Percentiles rank a stretch among this genome's conserved stretches.
Conservation (phyloP, 2,329 filamentous ascomycete species). For the Botrytis byssoidea region DNA sequence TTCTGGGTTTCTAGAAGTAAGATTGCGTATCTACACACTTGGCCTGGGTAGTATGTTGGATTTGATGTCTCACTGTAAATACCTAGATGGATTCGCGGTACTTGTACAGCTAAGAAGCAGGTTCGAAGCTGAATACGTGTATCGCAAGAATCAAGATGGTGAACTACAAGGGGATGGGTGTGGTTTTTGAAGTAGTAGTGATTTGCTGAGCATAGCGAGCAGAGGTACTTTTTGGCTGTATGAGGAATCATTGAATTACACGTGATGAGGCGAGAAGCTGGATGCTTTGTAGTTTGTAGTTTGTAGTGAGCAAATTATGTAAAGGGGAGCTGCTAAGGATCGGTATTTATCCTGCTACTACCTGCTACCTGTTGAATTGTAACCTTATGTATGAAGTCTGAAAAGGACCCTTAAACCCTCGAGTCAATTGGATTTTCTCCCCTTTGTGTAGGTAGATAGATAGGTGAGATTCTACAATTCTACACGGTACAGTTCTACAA, state of each 20-base stretch:
- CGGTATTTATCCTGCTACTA: too few relatives aligned
- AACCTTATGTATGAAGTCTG: not conserved
- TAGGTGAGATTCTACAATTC: not conserved
- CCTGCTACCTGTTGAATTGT: not conserved
- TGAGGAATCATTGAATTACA: not conserved
- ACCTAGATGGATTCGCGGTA: not conserved
- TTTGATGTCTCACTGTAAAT: not conserved
- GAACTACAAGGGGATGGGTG: not conserved
- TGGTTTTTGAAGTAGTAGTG: not conserved
- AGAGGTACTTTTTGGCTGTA: not conserved
- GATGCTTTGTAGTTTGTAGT: too few relatives aligned
- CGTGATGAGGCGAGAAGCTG: too few relatives aligned
- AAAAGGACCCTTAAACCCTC: not conserved
- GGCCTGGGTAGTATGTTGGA: not conserved
- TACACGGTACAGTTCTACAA: too few relatives aligned
- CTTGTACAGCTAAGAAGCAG: not conserved
- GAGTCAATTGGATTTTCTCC: not conserved
- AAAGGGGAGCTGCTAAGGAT: too few relatives aligned
- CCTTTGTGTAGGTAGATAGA: not conserved
- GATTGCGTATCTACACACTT: not conserved
- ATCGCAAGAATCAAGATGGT: not conserved
- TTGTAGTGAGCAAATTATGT: too few relatives aligned
- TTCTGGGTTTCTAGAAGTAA: not conserved
- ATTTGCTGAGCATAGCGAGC: too few relatives aligned
- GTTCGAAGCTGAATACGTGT: not conserved